Evolutionary conservation across 305 asterid species (phyloP).

Genomic region (Rubia tinctorum): DNA sequence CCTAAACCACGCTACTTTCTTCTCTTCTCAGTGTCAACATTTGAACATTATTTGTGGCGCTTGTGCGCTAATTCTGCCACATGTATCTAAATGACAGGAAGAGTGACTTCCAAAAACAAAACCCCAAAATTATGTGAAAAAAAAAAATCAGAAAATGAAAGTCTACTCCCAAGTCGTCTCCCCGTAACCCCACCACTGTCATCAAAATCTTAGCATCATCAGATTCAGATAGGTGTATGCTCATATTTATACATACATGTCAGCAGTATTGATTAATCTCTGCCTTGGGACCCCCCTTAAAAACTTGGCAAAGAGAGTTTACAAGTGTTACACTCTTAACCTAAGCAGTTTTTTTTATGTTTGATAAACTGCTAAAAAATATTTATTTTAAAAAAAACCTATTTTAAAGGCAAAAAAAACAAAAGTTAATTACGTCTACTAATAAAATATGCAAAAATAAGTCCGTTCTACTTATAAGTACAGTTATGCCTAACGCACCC

Average conservation of each 20-base stretch:
- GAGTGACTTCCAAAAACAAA: neutral
- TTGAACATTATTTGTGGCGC: too few relatives aligned
- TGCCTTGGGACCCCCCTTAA: conserved; percentile 34
- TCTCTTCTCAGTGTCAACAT: too few relatives aligned
- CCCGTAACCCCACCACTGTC: conserved; percentile 36
- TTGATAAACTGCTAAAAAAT: too few relatives aligned
- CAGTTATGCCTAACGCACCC: conserved; percentile 1
- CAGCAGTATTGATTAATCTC: conserved; percentile 17
- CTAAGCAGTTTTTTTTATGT: too few relatives aligned
- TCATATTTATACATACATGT: conserved; percentile 8
- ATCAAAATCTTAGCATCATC: conserved; percentile 17
- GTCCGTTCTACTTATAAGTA: too few relatives aligned
- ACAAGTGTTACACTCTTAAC: too few relatives aligned
- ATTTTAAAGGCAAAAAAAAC: too few relatives aligned
- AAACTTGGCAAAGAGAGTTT: neutral
- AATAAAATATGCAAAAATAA: too few relatives aligned
- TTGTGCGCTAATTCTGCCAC: neutral
- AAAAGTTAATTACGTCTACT: too few relatives aligned
- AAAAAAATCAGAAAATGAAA: conserved; percentile 10
- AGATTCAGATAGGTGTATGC: neutral
- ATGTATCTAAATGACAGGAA: neutral
- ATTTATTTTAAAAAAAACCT: too few relatives aligned
- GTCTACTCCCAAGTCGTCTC: conserved; percentile 69
- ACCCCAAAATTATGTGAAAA: neutral
- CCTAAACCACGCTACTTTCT: too few relatives aligned